Base-by-base conservation (phyloP, 2,329 filamentous ascomycete species). In the Pseudomassariella vexata region DNA sequence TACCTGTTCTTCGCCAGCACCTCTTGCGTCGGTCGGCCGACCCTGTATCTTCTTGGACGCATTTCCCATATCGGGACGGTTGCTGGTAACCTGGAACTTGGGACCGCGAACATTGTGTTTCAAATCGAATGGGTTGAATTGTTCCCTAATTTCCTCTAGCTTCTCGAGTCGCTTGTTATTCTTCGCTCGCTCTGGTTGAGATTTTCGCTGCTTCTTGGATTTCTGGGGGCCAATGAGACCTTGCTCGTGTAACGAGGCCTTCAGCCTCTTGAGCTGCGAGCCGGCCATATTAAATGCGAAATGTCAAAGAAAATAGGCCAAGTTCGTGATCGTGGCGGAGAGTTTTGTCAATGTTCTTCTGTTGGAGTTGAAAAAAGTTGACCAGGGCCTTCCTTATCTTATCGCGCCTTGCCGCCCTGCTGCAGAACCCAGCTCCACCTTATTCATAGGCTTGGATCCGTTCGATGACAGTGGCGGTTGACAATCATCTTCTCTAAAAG, bases 81-180 rank as follows among this genome's bases (percentile, higher is more conserved):
- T 76, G 32, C 73, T 89, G 0, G 85, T 88, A 26, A 89, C 82
- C 25, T 90, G 80, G 44, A 94, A 94, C 51, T 96, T 96, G 35
- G 79, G 79, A 0, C 81, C 84, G 38, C 82, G 74, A 2, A 80
- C 70, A 24, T 82, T 79, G 37, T 84, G 78, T 60, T 94, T 94
- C 56, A 95, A 76, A 54, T 98, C 92, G 60, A 98, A 98, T 0
- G 92, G 92, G 57, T 98, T 98, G 74, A 96, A 96, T 46, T 89
- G 83, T 52, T 96, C 89, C 53, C 92, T 83, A 55, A 98, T 95
- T 36, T 76, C 78, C 47, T 85, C 79, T 41, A 98, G 70, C 11
- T 88, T 85, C 55, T 87, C 78, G 17, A 86, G 72, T 38, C 85
- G 80, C 59, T 87, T 85, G 50, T 90, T 81, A 46, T 63, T 65